phyloP scores from a whole-genome alignment of 2,329 filamentous ascomycete species.

The Dactylellina sp. region DNA sequence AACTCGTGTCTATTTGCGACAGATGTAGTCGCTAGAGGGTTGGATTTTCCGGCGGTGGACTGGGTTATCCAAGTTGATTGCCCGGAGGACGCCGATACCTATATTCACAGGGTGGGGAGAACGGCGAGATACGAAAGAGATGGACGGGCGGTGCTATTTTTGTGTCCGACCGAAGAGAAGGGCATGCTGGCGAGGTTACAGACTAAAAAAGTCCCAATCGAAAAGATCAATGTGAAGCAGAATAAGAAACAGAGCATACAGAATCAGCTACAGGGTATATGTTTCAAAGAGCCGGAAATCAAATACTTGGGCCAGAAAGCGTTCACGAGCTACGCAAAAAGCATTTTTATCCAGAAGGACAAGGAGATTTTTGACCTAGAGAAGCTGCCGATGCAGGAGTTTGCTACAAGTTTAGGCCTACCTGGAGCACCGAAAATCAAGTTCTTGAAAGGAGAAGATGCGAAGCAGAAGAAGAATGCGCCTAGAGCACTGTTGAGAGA shows the following conservation, averaged over 20 bases:
- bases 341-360: slow-evolving; percentile 87
- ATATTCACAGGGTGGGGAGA: slow-evolving; percentile 94
- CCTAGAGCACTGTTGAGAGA: slow-evolving; percentile 73
- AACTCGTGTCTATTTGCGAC: slow-evolving; percentile 92
- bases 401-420: slow-evolving; percentile 84
- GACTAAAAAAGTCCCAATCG: slow-evolving; percentile 88
- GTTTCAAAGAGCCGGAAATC: slow-evolving; percentile 91
- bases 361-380: slow-evolving; percentile 90
- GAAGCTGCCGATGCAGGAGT: slow-evolving; percentile 85
- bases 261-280: slow-evolving; percentile 90
- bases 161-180: slow-evolving; percentile 90
- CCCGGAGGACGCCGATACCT: slow-evolving; percentile 95
- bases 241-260: slow-evolving; percentile 90
- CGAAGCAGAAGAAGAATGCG: slow-evolving; percentile 88
- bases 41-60: slow-evolving; percentile 96
- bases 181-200: slow-evolving; percentile 89
- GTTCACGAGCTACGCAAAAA: slow-evolving; percentile 89
- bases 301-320: slow-evolving; percentile 97
- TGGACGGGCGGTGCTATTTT: slow-evolving; percentile 87
- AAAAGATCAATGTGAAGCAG: slow-evolving; percentile 84
- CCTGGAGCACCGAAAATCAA: slow-evolving; percentile 93
- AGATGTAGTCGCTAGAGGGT: slow-evolving; percentile 90
- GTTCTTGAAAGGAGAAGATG: slow-evolving; percentile 88
- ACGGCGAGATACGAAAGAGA: slow-evolving; percentile 93
- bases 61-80: slow-evolving; percentile 99